Conservation (phyloP, 1,139 yeast genomes). For the Geotrichum candidum region DNA sequence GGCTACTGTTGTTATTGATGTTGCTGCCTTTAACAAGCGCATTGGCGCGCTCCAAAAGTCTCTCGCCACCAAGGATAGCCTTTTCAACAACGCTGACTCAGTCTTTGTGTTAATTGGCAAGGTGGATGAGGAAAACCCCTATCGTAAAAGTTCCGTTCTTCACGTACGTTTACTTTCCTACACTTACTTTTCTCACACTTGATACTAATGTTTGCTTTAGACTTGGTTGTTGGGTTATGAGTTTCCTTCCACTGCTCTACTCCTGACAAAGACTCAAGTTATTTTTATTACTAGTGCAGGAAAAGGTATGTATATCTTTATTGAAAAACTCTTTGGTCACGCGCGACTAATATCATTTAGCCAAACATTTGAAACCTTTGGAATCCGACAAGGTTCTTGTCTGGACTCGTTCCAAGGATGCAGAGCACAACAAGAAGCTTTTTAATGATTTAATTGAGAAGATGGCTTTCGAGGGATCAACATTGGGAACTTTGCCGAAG, state of each 20-base stretch:
- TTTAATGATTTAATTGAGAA: slow-evolving; percentile 55
- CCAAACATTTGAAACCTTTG: slow-evolving; percentile 64
- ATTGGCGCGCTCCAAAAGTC: slow-evolving; percentile 40
- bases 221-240: slow-evolving; percentile 94
- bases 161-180: slow-evolving; percentile 39
- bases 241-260: slow-evolving; percentile 81
- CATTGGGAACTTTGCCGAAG: slow-evolving; percentile 60
- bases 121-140: slow-evolving; percentile 80
- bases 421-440: slow-evolving; percentile 61
- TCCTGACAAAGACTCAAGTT: slow-evolving; percentile 55
- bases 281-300: slow-evolving; percentile 74
- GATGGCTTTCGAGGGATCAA: slow-evolving; percentile 42
- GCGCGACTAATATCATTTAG: slow-evolving; percentile 29
- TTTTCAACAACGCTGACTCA: slow-evolving; percentile 48
- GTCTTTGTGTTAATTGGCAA: slow-evolving; percentile 73
- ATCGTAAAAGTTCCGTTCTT: slow-evolving; percentile 78
- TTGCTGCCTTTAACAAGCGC: slow-evolving; percentile 41
- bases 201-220: slow-evolving; percentile 12
- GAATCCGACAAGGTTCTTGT: slow-evolving; percentile 50
- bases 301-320: slow-evolving; percentile 36
- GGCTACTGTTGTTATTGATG: slow-evolving; percentile 39
- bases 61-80: slow-evolving; percentile 35
- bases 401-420: slow-evolving; percentile 77
- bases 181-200: background rate
- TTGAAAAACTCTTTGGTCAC: background rate